Percentiles rank a stretch among this genome's conserved stretches.
Conservation (phyloP, 352 stramenopile genomes). For the Pythium rhizo-oryzae region DNA sequence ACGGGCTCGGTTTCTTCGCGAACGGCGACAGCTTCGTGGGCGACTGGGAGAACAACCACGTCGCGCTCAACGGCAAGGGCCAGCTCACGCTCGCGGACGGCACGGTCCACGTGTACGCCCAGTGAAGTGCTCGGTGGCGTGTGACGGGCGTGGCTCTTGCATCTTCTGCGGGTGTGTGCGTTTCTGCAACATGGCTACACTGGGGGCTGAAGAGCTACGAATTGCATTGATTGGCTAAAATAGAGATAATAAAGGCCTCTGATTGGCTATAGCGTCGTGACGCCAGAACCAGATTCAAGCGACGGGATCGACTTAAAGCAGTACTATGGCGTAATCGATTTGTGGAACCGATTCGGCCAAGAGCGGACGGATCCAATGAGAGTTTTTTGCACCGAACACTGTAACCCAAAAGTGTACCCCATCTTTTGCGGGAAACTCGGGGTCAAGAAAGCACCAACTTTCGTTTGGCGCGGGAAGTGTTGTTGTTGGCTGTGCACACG, state of each 20-base stretch:
- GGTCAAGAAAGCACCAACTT: not conserved
- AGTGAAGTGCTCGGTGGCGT: too few species aligned
- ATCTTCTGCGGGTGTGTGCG: too few species aligned
- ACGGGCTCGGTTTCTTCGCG: slow-evolving; percentile 68
- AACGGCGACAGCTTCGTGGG: slow-evolving; percentile 77
- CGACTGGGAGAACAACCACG: slow-evolving; percentile 83
- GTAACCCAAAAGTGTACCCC: not conserved
- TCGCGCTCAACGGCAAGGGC: slow-evolving; percentile 72
- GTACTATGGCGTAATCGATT: not conserved
- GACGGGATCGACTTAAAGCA: not conserved
- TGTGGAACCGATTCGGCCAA: not conserved
- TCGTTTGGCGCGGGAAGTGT: not conserved
- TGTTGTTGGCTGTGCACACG: not conserved
- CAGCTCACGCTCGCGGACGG: slow-evolving; percentile 70
- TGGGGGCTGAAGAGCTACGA: not conserved
- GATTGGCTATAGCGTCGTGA: not conserved
- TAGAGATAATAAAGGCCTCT: not conserved
- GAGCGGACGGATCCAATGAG: too few species aligned
- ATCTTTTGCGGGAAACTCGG: not conserved
- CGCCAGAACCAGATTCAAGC: not conserved
- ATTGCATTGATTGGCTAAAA: not conserved
- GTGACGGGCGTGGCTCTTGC: not conserved
- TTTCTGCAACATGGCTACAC: not conserved
- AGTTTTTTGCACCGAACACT: not conserved
- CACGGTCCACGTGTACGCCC: slow-evolving; percentile 70